Percentiles rank a stretch among this genome's conserved stretches.
phyloP scores from a whole-genome alignment of 257 asterid species.

The Nicotiana tomentosiformis region DNA sequence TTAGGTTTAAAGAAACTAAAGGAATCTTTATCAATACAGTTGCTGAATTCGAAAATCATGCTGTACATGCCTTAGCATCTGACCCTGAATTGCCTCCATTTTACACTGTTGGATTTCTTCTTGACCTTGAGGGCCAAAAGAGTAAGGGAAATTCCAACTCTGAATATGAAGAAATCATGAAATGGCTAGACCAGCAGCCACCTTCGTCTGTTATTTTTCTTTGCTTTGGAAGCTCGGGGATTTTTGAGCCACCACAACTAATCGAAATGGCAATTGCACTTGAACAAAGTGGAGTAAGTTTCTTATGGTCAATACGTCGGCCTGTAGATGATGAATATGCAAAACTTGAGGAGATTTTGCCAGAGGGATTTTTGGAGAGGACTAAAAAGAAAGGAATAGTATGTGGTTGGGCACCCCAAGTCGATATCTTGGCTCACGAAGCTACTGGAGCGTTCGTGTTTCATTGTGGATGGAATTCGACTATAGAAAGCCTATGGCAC shows the following conservation, averaged over 20 bases:
- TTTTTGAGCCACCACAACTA: constrained; percentile 11
- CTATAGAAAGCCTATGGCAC: background rate
- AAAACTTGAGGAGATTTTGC: background rate
- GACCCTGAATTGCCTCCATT: constrained; percentile 5
- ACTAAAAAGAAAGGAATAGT: background rate
- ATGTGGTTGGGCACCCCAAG: constrained; percentile 15
- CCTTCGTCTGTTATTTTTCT: constrained; percentile 7
- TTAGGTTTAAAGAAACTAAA: constrained; percentile 6
- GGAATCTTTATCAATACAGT: constrained; percentile 23
- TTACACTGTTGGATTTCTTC: constrained; percentile 8
- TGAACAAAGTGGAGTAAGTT: constrained; percentile 2
- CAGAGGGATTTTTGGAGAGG: constrained; percentile 4
- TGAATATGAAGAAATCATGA: constrained; percentile 5
- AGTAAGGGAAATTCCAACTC: background rate
- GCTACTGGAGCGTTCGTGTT: constrained; percentile 4
- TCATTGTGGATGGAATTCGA: constrained; percentile 13
- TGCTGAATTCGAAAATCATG: constrained; percentile 12
- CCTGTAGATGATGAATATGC: background rate
- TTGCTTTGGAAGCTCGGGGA: constrained; percentile 7
- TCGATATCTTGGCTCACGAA: background rate
- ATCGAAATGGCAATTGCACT: background rate
- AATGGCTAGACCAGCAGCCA: constrained; percentile 10
- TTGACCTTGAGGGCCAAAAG: background rate
- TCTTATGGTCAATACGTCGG: background rate
- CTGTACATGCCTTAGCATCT: background rate